A percentile compares a stretch with the other conserved stretches of the same genome.
These are phyloP conservation scores for Lentinula lateritia DNA, from an alignment of 768 basidiomycete species.

Conservation along the genomic window DNA sequence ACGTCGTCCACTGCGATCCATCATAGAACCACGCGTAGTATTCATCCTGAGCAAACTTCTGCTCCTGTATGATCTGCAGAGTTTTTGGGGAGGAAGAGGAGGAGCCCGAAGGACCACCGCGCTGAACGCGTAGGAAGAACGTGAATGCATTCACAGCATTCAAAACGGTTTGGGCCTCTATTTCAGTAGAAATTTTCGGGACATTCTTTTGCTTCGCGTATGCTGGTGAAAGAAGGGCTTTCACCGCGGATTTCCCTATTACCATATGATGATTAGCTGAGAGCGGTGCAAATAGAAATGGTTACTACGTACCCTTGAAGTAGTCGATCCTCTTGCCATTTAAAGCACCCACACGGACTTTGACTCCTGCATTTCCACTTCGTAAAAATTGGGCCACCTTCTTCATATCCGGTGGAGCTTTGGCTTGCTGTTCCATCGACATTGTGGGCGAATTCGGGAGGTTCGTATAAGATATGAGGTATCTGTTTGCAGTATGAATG, in stretches of 20 bases:
- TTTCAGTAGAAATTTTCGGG: conserved; percentile 66
- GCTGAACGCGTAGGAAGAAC: conserved; percentile 91
- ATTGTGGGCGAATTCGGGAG: not conserved
- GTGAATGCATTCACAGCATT: conserved; percentile 71
- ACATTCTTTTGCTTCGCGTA: conserved; percentile 83
- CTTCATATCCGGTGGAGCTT: conserved; percentile 74
- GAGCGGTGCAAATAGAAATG: not conserved
- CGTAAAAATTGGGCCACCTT: conserved; percentile 86
- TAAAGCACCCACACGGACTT: conserved; percentile 83
- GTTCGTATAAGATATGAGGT: not conserved
- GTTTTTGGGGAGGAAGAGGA: conserved; percentile 73
- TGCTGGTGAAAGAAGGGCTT: conserved; percentile 88
- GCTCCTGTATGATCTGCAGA: conserved; percentile 76
- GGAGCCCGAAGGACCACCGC: conserved; percentile 59
- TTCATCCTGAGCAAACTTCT: conserved; percentile 68
- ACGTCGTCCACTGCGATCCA: conserved; percentile 89
- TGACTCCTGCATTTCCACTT: conserved; percentile 80
- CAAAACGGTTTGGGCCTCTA: conserved; percentile 67
- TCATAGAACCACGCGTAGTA: conserved; percentile 99
- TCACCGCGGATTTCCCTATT: conserved; percentile 87
- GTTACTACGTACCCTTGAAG: conserved; percentile 76
- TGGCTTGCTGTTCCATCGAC: conserved; percentile 66
- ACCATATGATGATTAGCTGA: not conserved
- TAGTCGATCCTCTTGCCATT: conserved; percentile 96
- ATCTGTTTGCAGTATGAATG: not conserved